phyloP scores from a whole-genome alignment of 148 eudicot species.

The Rheum nobile region DNA sequence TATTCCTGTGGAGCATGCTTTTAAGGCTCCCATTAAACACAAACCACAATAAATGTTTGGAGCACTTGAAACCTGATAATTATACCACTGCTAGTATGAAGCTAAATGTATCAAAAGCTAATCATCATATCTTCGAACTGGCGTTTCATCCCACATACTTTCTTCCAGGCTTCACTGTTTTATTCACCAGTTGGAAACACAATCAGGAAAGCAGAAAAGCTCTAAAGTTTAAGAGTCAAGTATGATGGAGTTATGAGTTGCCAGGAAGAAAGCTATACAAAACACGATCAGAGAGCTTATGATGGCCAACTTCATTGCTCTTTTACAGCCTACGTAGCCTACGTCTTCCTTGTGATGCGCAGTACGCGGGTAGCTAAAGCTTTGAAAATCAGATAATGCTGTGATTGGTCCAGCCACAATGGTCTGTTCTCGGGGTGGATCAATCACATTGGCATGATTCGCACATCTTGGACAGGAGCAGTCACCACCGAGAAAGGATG shows the following conservation, averaged over 20 bases:
- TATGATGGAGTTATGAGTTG: background rate
- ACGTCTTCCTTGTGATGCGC: background rate
- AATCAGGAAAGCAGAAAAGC: background rate
- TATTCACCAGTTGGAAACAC: background rate
- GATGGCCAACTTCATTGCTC: constrained; percentile 1
- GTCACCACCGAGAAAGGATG: constrained; percentile 46
- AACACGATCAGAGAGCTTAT: constrained; percentile 7
- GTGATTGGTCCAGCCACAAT: constrained; percentile 10
- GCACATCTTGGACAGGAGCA: constrained; percentile 46
- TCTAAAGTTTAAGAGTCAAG: background rate
- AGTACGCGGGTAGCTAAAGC: background rate
- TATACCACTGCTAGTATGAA: background rate
- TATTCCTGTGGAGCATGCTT: background rate
- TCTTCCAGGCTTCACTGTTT: background rate
- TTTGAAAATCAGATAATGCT: background rate
- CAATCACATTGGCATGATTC: background rate
- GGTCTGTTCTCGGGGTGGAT: background rate
- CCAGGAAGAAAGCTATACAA: constrained; percentile 9
- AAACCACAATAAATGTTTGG: background rate
- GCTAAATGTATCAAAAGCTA: background rate
- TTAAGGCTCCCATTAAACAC: background rate
- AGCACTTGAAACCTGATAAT: background rate
- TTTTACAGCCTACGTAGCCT: background rate
- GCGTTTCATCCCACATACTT: background rate
- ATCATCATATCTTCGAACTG: background rate